phyloP scores from a whole-genome alignment of 2,329 filamentous ascomycete genomes.

The Pyrenophora graminea region DNA sequence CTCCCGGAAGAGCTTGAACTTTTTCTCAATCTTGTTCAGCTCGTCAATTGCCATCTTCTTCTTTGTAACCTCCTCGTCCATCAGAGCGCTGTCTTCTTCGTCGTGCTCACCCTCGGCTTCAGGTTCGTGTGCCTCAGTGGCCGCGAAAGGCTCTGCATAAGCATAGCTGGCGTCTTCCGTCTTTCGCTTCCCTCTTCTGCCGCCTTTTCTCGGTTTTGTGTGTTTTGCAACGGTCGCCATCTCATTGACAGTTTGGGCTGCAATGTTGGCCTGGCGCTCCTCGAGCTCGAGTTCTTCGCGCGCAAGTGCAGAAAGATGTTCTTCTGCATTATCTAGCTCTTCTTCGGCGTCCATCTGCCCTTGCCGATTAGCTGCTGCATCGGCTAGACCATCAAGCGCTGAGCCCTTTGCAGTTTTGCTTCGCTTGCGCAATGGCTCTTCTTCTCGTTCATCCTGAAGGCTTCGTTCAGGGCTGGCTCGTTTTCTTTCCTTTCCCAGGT shows the following conservation, averaged over 20 bases:
- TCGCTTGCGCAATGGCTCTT: conserved; percentile 46
- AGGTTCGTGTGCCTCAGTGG: conserved; percentile 67
- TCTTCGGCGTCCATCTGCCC: conserved; percentile 48
- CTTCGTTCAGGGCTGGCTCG: conserved; percentile 48
- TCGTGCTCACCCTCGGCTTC: conserved; percentile 54
- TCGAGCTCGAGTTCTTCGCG: conserved; percentile 42
- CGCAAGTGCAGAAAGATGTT: conserved; percentile 37
- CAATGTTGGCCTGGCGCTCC: conserved; percentile 41
- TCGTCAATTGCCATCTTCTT: conserved; percentile 81
- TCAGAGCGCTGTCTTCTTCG: conserved; percentile 44
- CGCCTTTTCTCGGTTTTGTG: conserved; percentile 44
- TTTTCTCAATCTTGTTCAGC: conserved; percentile 79
- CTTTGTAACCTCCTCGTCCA: conserved; percentile 63
- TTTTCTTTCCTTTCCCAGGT: conserved; percentile 51
- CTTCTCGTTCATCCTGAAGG: conserved; percentile 41
- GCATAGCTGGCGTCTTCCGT: conserved; percentile 45
- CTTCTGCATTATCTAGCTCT: conserved; percentile 57
- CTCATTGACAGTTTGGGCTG: conserved; percentile 38
- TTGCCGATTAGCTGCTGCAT: conserved; percentile 30
- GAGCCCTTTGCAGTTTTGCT: conserved; percentile 32
- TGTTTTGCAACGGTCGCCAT: conserved; percentile 44
- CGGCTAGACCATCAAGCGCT: conserved; percentile 37
- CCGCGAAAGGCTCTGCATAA: conserved; percentile 52
- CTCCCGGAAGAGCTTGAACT: conserved; percentile 84
- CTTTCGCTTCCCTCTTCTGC: conserved; percentile 57